These are phyloP conservation scores for Benincasa hispida DNA, from an alignment of 306 rosid species.

Conservation along the genomic window DNA sequence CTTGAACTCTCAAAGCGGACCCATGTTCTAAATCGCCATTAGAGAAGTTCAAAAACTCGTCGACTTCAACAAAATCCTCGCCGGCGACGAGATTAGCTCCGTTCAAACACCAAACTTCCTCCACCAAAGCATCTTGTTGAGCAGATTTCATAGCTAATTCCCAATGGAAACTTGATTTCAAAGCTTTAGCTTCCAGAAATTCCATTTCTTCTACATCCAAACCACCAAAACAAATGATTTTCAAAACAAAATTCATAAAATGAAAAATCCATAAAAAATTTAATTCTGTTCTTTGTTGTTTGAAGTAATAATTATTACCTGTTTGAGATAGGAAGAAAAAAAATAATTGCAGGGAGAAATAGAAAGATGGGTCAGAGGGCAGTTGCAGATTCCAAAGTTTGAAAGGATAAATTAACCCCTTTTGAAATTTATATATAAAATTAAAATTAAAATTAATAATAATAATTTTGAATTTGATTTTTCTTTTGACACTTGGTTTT, in stretches of 20 bases:
- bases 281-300: not conserved
- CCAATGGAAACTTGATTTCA: slow-evolving; percentile 51
- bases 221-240: not conserved
- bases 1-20: slow-evolving; percentile 12
- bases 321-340: not conserved
- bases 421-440: not conserved
- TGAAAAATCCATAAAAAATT: not conserved
- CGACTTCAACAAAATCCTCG: slow-evolving; percentile 71
- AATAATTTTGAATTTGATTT: not conserved
- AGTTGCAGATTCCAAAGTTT: slow-evolving; percentile 1
- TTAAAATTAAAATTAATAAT: no score
- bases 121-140: slow-evolving; percentile 22
- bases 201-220: slow-evolving; percentile 47
- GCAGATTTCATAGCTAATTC: slow-evolving; percentile 34
- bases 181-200: slow-evolving; percentile 47
- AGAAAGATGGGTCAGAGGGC: slow-evolving; percentile 21
- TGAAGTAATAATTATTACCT: not conserved
- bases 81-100: slow-evolving; percentile 27
- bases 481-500: not conserved
- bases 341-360: not conserved
- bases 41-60: slow-evolving; percentile 67
- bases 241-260: not conserved
- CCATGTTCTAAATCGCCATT: slow-evolving; percentile 41
- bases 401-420: not conserved
- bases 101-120: slow-evolving; percentile 27